phyloP scores from a whole-genome alignment of 768 basidiomycete genomes.

The Amanita brunnescens region DNA sequence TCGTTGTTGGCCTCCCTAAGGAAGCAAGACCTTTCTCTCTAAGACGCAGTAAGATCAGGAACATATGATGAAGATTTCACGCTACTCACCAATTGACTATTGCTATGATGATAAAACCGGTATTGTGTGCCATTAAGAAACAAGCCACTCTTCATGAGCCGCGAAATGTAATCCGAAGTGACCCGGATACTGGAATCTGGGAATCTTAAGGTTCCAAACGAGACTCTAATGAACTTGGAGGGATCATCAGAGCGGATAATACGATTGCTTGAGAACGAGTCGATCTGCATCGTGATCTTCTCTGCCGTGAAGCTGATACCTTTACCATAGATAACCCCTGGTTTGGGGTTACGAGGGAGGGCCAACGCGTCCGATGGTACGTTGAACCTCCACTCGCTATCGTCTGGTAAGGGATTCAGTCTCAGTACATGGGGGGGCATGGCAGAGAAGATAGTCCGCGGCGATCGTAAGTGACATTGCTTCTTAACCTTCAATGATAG shows the following conservation, averaged over 20 bases:
- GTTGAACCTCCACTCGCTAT: conserved; percentile 44
- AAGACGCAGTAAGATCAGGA: not conserved
- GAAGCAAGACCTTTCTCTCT: conserved; percentile 60
- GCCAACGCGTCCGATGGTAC: conserved; percentile 23
- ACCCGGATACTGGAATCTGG: conserved; percentile 40
- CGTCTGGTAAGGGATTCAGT: conserved; percentile 35
- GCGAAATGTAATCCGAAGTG: conserved; percentile 45
- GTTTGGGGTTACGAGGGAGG: conserved; percentile 18
- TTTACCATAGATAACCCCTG: conserved; percentile 30
- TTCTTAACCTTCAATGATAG: not conserved
- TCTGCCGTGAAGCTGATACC: conserved; percentile 41
- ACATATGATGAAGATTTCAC: not conserved
- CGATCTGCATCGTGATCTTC: conserved; percentile 41
- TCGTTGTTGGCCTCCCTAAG: conserved; percentile 46
- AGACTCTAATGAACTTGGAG: conserved; percentile 45
- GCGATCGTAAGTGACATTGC: not conserved
- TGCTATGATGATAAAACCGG: conserved; percentile 65
- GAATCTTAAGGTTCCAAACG: conserved; percentile 47
- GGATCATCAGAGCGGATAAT: conserved; percentile 50
- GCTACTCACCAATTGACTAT: conserved; percentile 49
- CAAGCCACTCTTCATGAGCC: conserved; percentile 46
- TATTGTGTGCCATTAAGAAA: conserved; percentile 52
- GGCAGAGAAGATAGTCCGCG: not conserved
- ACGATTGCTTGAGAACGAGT: conserved; percentile 46
- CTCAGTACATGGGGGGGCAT: conserved; percentile 32